A percentile compares a stretch with the other conserved stretches of the same genome.
Evolutionary conservation across 164 flowering plant genomes (phyloP).

Genomic region (Akebia trifoliata): DNA sequence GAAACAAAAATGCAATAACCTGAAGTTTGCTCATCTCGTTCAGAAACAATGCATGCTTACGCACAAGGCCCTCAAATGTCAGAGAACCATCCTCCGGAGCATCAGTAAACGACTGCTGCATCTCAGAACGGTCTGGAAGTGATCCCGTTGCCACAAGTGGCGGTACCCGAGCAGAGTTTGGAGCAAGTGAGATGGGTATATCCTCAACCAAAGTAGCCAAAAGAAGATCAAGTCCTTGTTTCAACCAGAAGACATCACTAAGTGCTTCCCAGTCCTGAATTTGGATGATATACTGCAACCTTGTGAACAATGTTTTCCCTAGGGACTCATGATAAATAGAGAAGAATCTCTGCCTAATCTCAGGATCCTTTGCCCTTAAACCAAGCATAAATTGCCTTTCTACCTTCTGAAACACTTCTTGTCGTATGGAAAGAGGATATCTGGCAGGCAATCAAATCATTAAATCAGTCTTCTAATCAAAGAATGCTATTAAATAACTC

Average conservation of each 20-base stretch:
- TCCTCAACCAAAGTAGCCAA: slow-evolving; percentile 80
- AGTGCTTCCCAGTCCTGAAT: slow-evolving; percentile 97
- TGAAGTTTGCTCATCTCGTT: slow-evolving; percentile 82
- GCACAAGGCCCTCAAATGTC: slow-evolving; percentile 67
- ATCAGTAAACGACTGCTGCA: slow-evolving; percentile 51
- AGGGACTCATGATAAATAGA: slow-evolving; percentile 85
- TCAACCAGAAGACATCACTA: slow-evolving; percentile 98
- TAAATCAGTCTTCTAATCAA: slow-evolving; percentile 8
- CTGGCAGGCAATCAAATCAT: slow-evolving; percentile 35
- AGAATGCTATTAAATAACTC: slow-evolving; percentile 4
- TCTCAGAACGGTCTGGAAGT: slow-evolving; percentile 48
- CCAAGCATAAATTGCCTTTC: slow-evolving; percentile 97
- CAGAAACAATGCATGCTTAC: slow-evolving; percentile 72
- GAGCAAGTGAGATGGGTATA: slow-evolving; percentile 84
- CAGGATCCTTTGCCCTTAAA: slow-evolving; percentile 90
- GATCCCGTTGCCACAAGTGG: slow-evolving; percentile 50
- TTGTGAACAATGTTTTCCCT: slow-evolving; percentile 66
- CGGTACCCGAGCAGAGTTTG: slow-evolving; percentile 83
- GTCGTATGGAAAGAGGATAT: slow-evolving; percentile 59
- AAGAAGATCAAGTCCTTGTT: slow-evolving; percentile 98
- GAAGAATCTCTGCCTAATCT: slow-evolving; percentile 72
- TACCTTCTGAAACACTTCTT: slow-evolving; percentile 88
- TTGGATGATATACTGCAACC: slow-evolving; percentile 91
- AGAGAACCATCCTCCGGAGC: slow-evolving; percentile 52
- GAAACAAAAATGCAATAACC: slow-evolving; percentile 51